Base-by-base conservation (phyloP, 1,284 basidiomycete species). In the Marasmius tenuissimus region DNA sequence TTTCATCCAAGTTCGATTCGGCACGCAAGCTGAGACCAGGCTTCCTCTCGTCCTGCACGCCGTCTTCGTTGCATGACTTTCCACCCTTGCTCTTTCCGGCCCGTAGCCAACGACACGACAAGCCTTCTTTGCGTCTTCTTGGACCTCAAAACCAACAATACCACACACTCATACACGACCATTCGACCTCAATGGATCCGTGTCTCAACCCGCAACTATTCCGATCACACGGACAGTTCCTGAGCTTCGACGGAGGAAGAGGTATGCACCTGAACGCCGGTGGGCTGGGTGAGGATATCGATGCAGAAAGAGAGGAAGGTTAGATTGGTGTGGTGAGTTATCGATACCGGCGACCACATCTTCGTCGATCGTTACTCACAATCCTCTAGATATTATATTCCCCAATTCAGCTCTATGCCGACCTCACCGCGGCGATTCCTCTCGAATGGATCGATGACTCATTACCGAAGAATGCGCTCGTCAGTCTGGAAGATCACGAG, bases 161-260 rank as follows among this genome's bases (percentile, higher is more conserved):
- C 65, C 8, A 59, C 38, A 4, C 59, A 63, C 0, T 63, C 49
- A 59, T 35, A 64, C 68, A 3, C 84, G 82, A 62, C 79, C 80
- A 0, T 85, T 85, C 67, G 82, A 85, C 57, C 69, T 79, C 64
- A 72, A 83, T 87, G 85, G 82, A 87, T 68, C 85, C 86, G 2
- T 89, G 86, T 69, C 66, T 71, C 1, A 83, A 88, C 66, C 85
- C 85, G 0, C 67, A 77, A 20, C 75, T 78, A 49, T 72, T 86
- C 53, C 73, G 80, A 22, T 77, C 81, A 39, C 79, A 85, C 56
- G 83, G 82, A 16, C 82, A 84, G 58, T 86, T 84, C 68, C 76
- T 88, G 27, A 49, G 38, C 71, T 76, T 5, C 73, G 75, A 48
- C 34, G 33, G 20, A 50, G 62, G 50, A n/a, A 55, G 39, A n/a